These are phyloP conservation scores for Backusella sp. DNA, from an alignment of 192 early-diverging fungal genomes.

Conservation along the genomic window DNA sequence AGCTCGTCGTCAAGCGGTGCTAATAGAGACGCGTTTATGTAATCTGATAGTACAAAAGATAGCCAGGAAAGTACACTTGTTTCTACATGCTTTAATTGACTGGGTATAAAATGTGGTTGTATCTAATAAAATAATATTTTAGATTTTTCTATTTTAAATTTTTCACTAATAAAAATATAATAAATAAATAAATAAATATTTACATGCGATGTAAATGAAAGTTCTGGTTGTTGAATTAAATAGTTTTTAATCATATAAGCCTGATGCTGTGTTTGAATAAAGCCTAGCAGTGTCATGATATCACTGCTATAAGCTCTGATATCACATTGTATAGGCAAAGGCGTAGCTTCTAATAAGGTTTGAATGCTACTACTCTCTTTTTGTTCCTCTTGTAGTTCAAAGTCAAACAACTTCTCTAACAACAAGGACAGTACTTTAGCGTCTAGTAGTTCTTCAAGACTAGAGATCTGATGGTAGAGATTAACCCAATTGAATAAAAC, in stretches of 20 bases:
- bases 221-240: background rate
- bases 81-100: conserved; percentile 1
- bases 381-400: background rate
- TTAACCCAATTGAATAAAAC: conserved; percentile 16
- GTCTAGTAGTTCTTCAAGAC: background rate
- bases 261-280: conserved; percentile 15
- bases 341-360: background rate
- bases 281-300: background rate
- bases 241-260: background rate
- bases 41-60: conserved; percentile 12
- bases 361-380: background rate
- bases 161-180: background rate
- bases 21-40: conserved; percentile 19
- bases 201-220: conserved; percentile 15
- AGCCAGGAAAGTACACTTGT: conserved; percentile 7
- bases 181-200: background rate
- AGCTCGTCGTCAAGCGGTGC: background rate
- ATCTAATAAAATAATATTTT: background rate
- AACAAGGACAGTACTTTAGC: background rate
- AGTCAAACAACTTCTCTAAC: background rate
- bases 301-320: background rate
- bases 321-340: background rate
- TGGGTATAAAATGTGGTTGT: conserved; percentile 17
- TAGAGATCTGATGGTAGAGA: background rate
- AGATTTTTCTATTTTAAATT: background rate